Base-by-base conservation (phyloP, 805 yeast species). In the Dipodascopsis uninucleata region DNA sequence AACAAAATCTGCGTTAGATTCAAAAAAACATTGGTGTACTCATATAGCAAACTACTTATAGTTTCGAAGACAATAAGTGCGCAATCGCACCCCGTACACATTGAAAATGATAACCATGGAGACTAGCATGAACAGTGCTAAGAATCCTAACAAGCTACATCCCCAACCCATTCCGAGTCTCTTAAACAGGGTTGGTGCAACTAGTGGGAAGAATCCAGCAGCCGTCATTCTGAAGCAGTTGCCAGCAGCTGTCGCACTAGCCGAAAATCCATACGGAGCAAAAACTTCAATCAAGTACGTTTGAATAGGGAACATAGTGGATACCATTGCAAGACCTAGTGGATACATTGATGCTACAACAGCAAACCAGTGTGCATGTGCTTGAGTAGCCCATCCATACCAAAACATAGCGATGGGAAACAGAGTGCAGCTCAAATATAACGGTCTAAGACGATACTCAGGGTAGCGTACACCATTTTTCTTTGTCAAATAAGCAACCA, bases 181-280 rank as follows among this genome's bases (percentile, higher is more conserved):
- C 4, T 29, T 36, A 32, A 43, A 53, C 25, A 82, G 74, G 5
- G 71, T 65, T 5, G 70, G 64, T 2, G 82, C 84, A 61, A 80
- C 81, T 28, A 82, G 64, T 78, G 83, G 53, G 77, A 84, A 82
- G 12, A 75, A 70, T 41, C 80, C 82, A 1, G 88, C 90, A 56
- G 82, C 72, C 31, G 74, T 62, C 7, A 86, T 79, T 56, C 93
- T 69, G 58, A 79, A 74, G 47, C 82, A 75, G 49, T 49, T 49
- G 5, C 50, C 49, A 1, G 79, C 82, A 64, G 85, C 85, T 5
- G 90, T 90, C 28, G 90, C 93, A 47, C 84, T 61, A 2, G 88
- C 86, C 12, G 86, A 78, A 0, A 93, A 89, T 24, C 83, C 81
- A 24, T 56, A 65, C 8, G 67, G 59, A 50, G 74, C 64, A 50